Conservation (phyloP, 73 alveolate genomes). For the Tetrahymena borealis region DNA sequence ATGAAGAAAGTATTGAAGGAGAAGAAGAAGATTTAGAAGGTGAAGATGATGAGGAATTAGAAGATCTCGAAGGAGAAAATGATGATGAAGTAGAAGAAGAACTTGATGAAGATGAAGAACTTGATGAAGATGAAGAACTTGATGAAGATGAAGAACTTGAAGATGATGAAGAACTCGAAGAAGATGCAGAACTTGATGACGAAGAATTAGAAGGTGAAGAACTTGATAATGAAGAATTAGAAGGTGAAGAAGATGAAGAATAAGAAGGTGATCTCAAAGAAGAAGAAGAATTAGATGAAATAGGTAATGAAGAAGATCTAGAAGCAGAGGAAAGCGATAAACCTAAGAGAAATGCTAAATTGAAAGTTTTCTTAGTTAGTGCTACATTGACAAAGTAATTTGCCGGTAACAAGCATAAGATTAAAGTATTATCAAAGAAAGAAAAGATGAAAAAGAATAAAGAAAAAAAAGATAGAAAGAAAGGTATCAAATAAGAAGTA, state of each 20-base stretch:
- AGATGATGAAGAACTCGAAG: slow-evolving; percentile 5
- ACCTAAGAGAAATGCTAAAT: not conserved
- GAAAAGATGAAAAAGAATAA: slow-evolving; percentile 4
- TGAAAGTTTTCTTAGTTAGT: slow-evolving; percentile 42
- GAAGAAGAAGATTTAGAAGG: slow-evolving; percentile 16
- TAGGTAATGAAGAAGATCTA: not conserved
- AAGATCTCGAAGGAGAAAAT: slow-evolving; percentile 24
- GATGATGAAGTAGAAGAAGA: slow-evolving; percentile 41
- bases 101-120: slow-evolving; percentile 27
- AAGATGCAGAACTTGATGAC: slow-evolving; percentile 2
- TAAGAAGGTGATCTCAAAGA: not conserved
- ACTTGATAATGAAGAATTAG: not conserved
- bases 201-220: slow-evolving; percentile 8
- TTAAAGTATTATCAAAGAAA: not conserved
- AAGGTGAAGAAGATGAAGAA: slow-evolving; percentile 19
- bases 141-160: slow-evolving; percentile 32
- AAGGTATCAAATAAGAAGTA: slow-evolving; percentile 29
- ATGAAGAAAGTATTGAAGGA: slow-evolving; percentile 31
- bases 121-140: slow-evolving; percentile 25
- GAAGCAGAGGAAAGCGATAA: not conserved
- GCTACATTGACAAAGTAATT: slow-evolving; percentile 49
- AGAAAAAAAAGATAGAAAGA: not conserved
- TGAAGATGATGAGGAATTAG: slow-evolving; percentile 41
- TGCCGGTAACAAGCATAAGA: slow-evolving; percentile 33
- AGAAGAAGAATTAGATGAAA: slow-evolving; percentile 8